Evolutionary conservation across 2,329 filamentous ascomycete species (phyloP).

Genomic region (Cordyceps militaris): DNA sequence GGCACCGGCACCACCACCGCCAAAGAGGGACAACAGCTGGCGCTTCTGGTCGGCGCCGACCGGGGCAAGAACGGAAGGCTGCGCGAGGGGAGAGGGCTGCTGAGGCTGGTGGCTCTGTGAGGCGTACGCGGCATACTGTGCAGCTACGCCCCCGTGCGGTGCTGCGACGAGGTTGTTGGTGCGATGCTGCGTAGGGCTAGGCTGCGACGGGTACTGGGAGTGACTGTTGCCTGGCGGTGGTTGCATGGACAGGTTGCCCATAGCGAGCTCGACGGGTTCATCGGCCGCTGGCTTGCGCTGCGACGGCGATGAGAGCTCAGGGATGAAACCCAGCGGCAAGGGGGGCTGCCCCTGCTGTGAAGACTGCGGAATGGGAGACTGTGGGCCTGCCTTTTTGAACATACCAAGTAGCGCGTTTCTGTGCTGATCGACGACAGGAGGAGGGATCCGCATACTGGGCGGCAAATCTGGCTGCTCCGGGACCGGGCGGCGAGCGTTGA

Average conservation of each 20-base stretch:
- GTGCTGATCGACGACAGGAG: slow-evolving; percentile 27
- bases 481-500: slow-evolving; percentile 4
- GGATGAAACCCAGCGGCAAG: slow-evolving; percentile 5
- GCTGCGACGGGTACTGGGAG: slow-evolving; percentile 26
- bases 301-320: slow-evolving; percentile 5
- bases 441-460: slow-evolving; percentile 17
- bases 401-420: slow-evolving; percentile 45
- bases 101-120: slow-evolving; percentile 4
- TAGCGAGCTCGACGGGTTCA: slow-evolving; percentile 22
- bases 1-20: slow-evolving; percentile 17
- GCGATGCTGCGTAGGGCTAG: neutral
- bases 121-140: neutral
- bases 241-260: slow-evolving; percentile 22
- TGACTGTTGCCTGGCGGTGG: slow-evolving; percentile 24
- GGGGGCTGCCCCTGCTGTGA: slow-evolving; percentile 9
- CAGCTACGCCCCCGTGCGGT: neutral
- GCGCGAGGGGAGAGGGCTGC: slow-evolving; percentile 15
- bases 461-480: neutral
- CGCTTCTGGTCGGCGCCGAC: slow-evolving; percentile 34
- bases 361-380: slow-evolving; percentile 12
- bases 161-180: neutral
- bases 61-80: neutral
- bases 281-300: slow-evolving; percentile 6
- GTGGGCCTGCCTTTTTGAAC: slow-evolving; percentile 38
- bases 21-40: slow-evolving; percentile 55